These are phyloP conservation scores for Pseudogymnoascus sp. DNA, from an alignment of 2,329 filamentous ascomycete genomes.

Conservation along the genomic window DNA sequence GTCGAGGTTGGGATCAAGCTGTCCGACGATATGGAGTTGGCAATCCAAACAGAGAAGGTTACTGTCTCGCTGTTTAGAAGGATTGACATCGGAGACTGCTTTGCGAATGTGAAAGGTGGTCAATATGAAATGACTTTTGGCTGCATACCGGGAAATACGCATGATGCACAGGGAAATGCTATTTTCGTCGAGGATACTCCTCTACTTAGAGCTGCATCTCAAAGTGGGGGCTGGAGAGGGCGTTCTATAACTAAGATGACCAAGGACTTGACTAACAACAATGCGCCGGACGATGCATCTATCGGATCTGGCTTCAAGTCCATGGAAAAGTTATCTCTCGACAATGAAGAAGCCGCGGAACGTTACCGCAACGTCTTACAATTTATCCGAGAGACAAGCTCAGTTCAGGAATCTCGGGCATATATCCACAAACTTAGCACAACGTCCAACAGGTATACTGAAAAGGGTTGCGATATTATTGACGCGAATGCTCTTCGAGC, in stretches of 20 bases:
- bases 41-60: slow-evolving; percentile 44
- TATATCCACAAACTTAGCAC: slow-evolving; percentile 24
- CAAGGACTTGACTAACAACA: slow-evolving; percentile 34
- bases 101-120: slow-evolving; percentile 48
- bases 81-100: slow-evolving; percentile 47
- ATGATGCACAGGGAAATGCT: slow-evolving; percentile 33
- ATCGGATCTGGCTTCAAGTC: slow-evolving; percentile 33
- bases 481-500: slow-evolving; percentile 41
- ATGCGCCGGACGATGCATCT: slow-evolving; percentile 31
- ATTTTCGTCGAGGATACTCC: slow-evolving; percentile 40
- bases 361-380: slow-evolving; percentile 37
- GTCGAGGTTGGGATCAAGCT: slow-evolving; percentile 48
- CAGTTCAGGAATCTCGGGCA: slow-evolving; percentile 32
- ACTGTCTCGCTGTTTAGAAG: slow-evolving; percentile 41
- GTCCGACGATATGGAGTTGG: slow-evolving; percentile 46
- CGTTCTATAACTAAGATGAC: slow-evolving; percentile 22
- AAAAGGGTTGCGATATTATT: slow-evolving; percentile 31
- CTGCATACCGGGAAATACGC: slow-evolving; percentile 29
- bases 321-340: slow-evolving; percentile 38
- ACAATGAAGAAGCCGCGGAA: slow-evolving; percentile 37
- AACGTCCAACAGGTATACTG: slow-evolving; percentile 17
- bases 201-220: slow-evolving; percentile 38
- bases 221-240: slow-evolving; percentile 19
- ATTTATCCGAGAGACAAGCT: slow-evolving; percentile 34
- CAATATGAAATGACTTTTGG: slow-evolving; percentile 44